Evolutionary conservation across 1,284 basidiomycete genomes (phyloP).

Genomic region (Cystobasidium slooffiae): DNA sequence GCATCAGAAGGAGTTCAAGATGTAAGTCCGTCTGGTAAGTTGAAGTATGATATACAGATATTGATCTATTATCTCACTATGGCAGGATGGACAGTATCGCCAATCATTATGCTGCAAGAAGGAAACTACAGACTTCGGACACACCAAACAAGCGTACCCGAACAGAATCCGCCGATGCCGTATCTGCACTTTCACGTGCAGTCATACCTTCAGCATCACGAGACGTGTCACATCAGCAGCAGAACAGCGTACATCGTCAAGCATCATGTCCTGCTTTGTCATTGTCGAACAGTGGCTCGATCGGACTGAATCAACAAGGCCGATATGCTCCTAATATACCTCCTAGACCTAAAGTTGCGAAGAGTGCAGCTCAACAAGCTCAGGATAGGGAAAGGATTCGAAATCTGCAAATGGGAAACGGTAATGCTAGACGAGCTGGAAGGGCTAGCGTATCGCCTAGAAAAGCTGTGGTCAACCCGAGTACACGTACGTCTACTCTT

Average conservation of each 20-base stretch:
- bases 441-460: constrained; percentile 22
- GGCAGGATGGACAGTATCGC: constrained; percentile 38
- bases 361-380: constrained; percentile 36
- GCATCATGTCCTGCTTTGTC: constrained; percentile 13
- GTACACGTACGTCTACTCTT: constrained; percentile 9
- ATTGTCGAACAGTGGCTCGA: not conserved
- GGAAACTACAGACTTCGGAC: not conserved
- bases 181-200: not conserved
- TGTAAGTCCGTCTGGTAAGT: constrained; percentile 15
- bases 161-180: constrained; percentile 15
- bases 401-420: not conserved
- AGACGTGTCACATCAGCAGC: not conserved
- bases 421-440: not conserved
- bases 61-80: not conserved
- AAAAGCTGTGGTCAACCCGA: constrained; percentile 25
- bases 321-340: constrained; percentile 25
- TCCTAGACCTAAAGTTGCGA: constrained; percentile 27
- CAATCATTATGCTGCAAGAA: constrained; percentile 40
- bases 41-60: not conserved
- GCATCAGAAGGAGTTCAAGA: constrained; percentile 34
- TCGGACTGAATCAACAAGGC: constrained; percentile 19
- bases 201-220: not conserved
- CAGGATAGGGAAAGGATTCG: constrained; percentile 22
- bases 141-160: constrained; percentile 27
- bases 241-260: constrained; percentile 6